Conservation (phyloP, 1,284 basidiomycete species). For the Agaricales sp. region DNA sequence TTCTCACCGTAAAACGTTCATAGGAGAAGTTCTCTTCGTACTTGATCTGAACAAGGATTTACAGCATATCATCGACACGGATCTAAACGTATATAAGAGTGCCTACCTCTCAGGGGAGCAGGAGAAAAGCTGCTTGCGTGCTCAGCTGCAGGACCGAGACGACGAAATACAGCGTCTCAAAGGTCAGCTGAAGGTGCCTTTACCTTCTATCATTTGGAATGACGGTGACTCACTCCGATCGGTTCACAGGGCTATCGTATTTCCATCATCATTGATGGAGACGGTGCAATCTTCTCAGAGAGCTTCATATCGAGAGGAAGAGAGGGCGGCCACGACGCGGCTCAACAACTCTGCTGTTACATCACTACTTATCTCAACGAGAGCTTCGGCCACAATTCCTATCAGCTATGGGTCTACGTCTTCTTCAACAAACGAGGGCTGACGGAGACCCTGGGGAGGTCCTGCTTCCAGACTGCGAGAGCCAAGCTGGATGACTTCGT, state of each 20-base stretch:
- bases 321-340: slow-evolving; percentile 45
- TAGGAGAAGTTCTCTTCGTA: neutral
- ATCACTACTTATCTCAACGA: slow-evolving; percentile 32
- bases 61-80: neutral
- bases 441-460: slow-evolving; percentile 35
- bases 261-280: slow-evolving; percentile 53
- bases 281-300: slow-evolving; percentile 49
- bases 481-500: slow-evolving; percentile 50
- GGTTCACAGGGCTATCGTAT: slow-evolving; percentile 35
- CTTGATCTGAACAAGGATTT: neutral
- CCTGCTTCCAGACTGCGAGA: slow-evolving; percentile 27
- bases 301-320: slow-evolving; percentile 43
- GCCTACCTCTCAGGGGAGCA: neutral
- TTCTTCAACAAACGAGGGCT: slow-evolving; percentile 58
- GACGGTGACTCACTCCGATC: too few relatives aligned
- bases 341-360: slow-evolving; percentile 38
- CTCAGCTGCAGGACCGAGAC: neutral
- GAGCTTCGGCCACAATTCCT: slow-evolving; percentile 30
- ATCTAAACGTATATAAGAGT: neutral
- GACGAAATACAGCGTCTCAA: neutral
- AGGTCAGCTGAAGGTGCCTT: neutral
- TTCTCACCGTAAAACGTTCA: neutral
- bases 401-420: slow-evolving; percentile 51
- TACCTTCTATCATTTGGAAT: neutral
- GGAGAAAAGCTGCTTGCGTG: neutral